phyloP scores from a whole-genome alignment of 345 rosid genomes.

The Hirschfeldia incana region DNA sequence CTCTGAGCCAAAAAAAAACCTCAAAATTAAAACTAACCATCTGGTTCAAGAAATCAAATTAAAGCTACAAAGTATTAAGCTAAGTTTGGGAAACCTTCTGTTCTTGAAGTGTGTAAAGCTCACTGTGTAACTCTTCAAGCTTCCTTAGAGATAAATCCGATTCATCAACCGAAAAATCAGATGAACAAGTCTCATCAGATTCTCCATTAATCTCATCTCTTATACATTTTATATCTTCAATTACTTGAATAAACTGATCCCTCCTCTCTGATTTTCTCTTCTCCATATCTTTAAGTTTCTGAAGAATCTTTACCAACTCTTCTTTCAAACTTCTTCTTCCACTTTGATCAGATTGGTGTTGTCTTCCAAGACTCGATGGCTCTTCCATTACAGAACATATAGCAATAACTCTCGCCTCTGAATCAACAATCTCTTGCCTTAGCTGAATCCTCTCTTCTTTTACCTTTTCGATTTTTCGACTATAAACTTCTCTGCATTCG shows the following conservation, averaged over 20 bases:
- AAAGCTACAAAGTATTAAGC: background rate
- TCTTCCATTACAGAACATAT: conserved; percentile 90
- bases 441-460: conserved; percentile 63
- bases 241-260: conserved; percentile 69
- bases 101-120: conserved; percentile 64
- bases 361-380: conserved; percentile 72
- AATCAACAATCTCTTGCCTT: conserved; percentile 69
- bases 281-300: conserved; percentile 83
- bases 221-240: conserved; percentile 56
- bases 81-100: conserved; percentile 53
- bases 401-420: conserved; percentile 75
- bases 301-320: conserved; percentile 68
- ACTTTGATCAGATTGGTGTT: conserved; percentile 70
- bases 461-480: conserved; percentile 68
- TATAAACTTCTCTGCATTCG: conserved; percentile 76
- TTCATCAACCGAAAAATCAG: conserved; percentile 55
- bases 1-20: conserved; percentile 45
- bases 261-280: conserved; percentile 76
- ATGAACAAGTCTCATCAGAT: conserved; percentile 38
- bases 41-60: background rate
- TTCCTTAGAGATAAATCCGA: conserved; percentile 72
- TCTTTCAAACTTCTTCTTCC: conserved; percentile 72
- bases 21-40: background rate
- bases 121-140: conserved; percentile 71
- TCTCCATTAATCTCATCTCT: conserved; percentile 59